A percentile compares a stretch with the other conserved stretches of the same genome.
Evolutionary conservation across 768 basidiomycete genomes (phyloP).

Genomic region (Naganishia kalamii): DNA sequence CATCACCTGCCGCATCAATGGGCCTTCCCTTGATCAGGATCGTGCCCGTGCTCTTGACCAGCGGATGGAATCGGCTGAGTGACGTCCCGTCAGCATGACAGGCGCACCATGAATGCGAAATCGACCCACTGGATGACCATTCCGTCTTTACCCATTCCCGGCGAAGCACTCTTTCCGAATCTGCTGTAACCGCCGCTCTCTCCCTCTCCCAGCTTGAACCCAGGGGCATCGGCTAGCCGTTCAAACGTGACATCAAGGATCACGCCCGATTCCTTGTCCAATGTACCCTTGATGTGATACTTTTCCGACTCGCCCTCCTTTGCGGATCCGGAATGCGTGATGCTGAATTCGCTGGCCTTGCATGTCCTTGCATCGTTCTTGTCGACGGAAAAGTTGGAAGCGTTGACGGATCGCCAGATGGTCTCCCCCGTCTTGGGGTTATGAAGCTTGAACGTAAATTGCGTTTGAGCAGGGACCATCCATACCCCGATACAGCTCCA

Average conservation of each 20-base stretch:
- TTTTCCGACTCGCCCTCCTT: conserved; percentile 55
- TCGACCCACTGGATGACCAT: conserved; percentile 66
- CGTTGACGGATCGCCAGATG: conserved; percentile 81
- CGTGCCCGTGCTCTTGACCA: conserved; percentile 58
- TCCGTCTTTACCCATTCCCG: conserved; percentile 34
- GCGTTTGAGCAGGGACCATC: conserved; percentile 87
- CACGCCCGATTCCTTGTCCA: conserved; percentile 50
- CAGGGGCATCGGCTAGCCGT: conserved; percentile 65
- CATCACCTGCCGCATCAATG: conserved; percentile 43
- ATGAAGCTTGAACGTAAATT: conserved; percentile 84
- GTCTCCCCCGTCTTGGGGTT: conserved; percentile 68
- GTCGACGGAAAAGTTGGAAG: conserved; percentile 32
- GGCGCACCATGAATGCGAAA: neutral
- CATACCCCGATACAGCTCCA: conserved; percentile 73
- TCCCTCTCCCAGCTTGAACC: conserved; percentile 86
- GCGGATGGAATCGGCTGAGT: conserved; percentile 72
- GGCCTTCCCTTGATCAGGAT: conserved; percentile 62
- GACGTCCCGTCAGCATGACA: neutral
- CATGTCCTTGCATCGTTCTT: conserved; percentile 30
- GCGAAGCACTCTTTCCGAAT: conserved; percentile 42
- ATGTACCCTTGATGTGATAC: conserved; percentile 72
- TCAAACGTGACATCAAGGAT: conserved; percentile 54
- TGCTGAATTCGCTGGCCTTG: conserved; percentile 44
- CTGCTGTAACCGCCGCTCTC: conserved; percentile 63
- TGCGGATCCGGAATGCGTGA: conserved; percentile 50